Evolutionary conservation across 148 eudicot species (phyloP).

Genomic region (Camellia sinensis): DNA sequence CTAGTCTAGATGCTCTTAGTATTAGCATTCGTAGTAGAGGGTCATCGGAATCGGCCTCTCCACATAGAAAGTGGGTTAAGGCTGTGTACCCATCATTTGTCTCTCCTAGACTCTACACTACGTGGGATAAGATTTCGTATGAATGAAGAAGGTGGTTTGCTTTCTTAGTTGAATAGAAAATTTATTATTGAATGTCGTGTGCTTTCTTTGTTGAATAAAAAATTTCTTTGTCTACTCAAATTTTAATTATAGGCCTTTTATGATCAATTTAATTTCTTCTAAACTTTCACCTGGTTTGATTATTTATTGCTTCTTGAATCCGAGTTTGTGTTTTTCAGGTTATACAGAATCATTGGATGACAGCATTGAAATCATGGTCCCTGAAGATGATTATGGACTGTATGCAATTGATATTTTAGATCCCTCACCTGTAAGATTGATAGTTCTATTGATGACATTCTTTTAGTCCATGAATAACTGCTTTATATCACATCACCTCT

Average conservation of each 20-base stretch:
- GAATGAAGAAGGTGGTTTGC: too few relatives aligned
- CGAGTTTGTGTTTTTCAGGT: constrained; percentile 45
- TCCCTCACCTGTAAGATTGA: constrained; percentile 69
- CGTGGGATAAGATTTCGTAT: too few relatives aligned
- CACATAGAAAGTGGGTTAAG: too few relatives aligned
- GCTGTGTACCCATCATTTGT: too few relatives aligned
- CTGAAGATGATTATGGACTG: constrained; percentile 85
- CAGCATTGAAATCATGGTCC: constrained; percentile 65
- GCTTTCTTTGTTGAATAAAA: too few relatives aligned
- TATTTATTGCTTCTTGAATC: not conserved
- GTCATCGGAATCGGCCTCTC: too few relatives aligned
- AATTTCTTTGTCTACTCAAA: too few relatives aligned
- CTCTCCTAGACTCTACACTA: too few relatives aligned
- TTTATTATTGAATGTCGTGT: too few relatives aligned
- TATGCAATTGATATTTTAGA: constrained; percentile 96
- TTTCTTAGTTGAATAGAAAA: too few relatives aligned
- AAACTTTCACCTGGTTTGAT: not conserved
- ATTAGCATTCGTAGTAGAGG: too few relatives aligned
- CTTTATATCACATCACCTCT: not conserved
- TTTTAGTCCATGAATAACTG: not conserved
- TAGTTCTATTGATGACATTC: not conserved
- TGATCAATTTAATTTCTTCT: not conserved
- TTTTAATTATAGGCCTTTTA: not conserved
- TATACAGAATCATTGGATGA: constrained; percentile 76
- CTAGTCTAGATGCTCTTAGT: too few relatives aligned